Evolutionary conservation across 2,329 filamentous ascomycete genomes (phyloP).

Genomic region (Colletotrichum shisoi): DNA sequence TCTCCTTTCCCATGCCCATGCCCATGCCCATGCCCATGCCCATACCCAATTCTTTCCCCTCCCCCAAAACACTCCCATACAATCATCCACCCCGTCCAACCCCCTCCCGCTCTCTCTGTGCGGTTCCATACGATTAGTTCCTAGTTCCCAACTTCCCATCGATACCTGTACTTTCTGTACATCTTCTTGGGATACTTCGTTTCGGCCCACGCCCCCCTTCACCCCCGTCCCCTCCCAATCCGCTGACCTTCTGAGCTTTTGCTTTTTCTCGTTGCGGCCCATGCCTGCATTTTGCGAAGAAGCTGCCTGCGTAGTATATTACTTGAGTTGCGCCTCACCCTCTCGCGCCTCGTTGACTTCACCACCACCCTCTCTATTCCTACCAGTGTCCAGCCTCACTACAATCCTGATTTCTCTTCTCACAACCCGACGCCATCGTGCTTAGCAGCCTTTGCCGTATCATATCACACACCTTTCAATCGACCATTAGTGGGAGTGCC

Average conservation of each 20-base stretch:
- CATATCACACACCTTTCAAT: not conserved
- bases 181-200: slow-evolving; percentile 25
- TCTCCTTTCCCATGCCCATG: slow-evolving; percentile 27
- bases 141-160: slow-evolving; percentile 4
- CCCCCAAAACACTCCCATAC: slow-evolving; percentile 30
- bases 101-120: not conserved
- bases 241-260: slow-evolving; percentile 37
- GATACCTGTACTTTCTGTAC: slow-evolving; percentile 12
- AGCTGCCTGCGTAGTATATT: slow-evolving; percentile 30
- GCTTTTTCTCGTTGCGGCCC: slow-evolving; percentile 6
- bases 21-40: slow-evolving; percentile 31
- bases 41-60: slow-evolving; percentile 28
- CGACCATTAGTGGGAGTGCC: not conserved
- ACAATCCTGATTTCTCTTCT: not conserved
- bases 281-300: not conserved
- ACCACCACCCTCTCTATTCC: not conserved
- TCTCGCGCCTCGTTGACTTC: not conserved
- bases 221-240: slow-evolving; percentile 26
- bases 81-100: slow-evolving; percentile 27
- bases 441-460: not conserved
- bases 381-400: slow-evolving; percentile 5
- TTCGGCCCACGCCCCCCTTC: slow-evolving; percentile 30
- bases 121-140: slow-evolving; percentile 2
- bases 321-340: slow-evolving; percentile 33
- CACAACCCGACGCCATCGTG: not conserved